Evolutionary conservation across 2,329 filamentous ascomycete genomes (phyloP), one percentile per base, ranked within the genome.

Genomic region (Nemania diffusa): DNA sequence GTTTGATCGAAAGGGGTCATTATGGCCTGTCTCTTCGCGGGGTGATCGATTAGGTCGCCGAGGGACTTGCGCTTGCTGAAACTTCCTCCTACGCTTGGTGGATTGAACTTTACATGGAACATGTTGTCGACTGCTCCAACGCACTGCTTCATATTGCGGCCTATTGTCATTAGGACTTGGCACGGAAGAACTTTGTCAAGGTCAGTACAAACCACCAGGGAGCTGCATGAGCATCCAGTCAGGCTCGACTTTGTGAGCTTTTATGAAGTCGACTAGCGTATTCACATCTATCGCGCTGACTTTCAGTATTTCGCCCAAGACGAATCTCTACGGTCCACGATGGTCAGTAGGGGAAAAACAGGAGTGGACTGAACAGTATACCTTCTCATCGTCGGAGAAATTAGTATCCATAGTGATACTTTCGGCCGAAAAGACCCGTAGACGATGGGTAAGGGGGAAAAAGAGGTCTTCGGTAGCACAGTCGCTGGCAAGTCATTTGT

Each of bases 241-340:
- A 8, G 83, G 81, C 65, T 79, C 76, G 60, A 84, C 72, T 9
- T 75, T 76, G 65, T 82, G 77, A 44, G 73, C 69, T 68, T 74
- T 82, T 71, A 88, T 79, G 67, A 88, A 86, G 13, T 78, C 77
- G 22, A 83, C 81, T 32, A 88, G 76, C 20, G 75, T 76, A 11
- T 79, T 75, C 26, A 86, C 74, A 63, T 86, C 82, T 65, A 88
- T 77, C 32, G 80, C 76, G 78, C 85, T 88, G 67, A 81, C 81
- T 72, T 88, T 88, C 77, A 88, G 84, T 72, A 88, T 85, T 76
- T 88, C 86, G 64, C 82, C 84, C 63, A 88, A 81, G 67, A 88
- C 79, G 73, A 87, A 87, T 69, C 85, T 84, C 86, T 88, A 73
- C n/a, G 65, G 55, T 26, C 53, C 55, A 71, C 42, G 57, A 37